Evolutionary conservation across 345 rosid genomes (phyloP).

Genomic region (Salix viminalis): DNA sequence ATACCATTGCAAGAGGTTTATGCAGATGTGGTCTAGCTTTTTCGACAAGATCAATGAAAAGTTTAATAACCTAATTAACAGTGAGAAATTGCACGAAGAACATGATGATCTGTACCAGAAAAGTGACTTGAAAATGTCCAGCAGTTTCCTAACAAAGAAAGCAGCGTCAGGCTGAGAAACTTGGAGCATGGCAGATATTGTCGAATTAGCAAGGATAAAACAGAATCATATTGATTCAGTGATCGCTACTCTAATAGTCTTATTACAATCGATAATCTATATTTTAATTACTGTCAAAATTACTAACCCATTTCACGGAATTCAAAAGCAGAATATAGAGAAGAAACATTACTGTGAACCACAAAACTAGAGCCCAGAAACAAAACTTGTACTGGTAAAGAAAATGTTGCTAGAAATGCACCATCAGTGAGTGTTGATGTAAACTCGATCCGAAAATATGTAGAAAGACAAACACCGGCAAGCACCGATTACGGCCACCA

Average conservation of each 20-base stretch:
- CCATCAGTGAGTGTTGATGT: not conserved
- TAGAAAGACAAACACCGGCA: too few relatives aligned
- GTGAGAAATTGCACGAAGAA: not conserved
- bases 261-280: too few relatives aligned
- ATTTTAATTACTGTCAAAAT: not conserved
- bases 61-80: not conserved
- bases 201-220: not conserved
- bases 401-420: not conserved
- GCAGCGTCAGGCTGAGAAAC: too few relatives aligned
- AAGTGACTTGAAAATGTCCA: conserved; percentile 91
- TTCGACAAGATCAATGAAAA: not conserved
- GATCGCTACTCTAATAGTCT: too few relatives aligned
- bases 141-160: too few relatives aligned
- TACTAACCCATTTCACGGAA: not conserved
- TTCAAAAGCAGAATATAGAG: not conserved
- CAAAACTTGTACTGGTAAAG: not conserved
- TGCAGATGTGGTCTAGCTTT: not conserved
- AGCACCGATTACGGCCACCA: too few relatives aligned
- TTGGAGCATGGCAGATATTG: too few relatives aligned
- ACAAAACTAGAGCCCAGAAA: not conserved
- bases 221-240: too few relatives aligned
- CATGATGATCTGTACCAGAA: conserved; percentile 57
- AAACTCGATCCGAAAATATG: too few relatives aligned
- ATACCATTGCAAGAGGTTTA: not conserved
- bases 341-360: not conserved